These are phyloP conservation scores for Roridomyces roridus DNA, from an alignment of 768 basidiomycete genomes.

Conservation along the genomic window DNA sequence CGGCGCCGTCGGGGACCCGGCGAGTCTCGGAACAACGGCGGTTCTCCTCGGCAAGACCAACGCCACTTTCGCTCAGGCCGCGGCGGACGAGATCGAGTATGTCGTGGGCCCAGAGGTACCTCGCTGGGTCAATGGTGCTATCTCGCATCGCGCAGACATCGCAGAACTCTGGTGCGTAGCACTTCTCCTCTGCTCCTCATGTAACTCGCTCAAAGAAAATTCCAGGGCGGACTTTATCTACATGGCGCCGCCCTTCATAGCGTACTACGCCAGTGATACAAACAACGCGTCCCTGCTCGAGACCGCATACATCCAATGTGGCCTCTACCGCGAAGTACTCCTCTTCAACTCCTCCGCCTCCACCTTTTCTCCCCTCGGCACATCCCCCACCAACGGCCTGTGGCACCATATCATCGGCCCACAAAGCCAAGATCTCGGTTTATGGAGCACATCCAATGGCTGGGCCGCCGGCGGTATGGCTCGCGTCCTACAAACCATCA, in stretches of 20 bases:
- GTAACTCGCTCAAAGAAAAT: background rate
- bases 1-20: constrained; percentile 63
- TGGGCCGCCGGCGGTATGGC: constrained; percentile 29
- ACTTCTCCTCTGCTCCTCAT: background rate
- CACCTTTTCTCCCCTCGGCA: background rate
- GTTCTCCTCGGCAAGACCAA: constrained; percentile 46
- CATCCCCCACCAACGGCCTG: constrained; percentile 28
- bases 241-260: constrained; percentile 58
- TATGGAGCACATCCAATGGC: constrained; percentile 28
- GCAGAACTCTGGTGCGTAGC: constrained; percentile 57
- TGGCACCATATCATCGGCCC: constrained; percentile 44
- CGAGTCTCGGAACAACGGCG: constrained; percentile 54
- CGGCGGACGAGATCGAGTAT: constrained; percentile 46
- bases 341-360: constrained; percentile 31
- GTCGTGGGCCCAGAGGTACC: constrained; percentile 49
- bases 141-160: constrained; percentile 56
- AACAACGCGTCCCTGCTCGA: constrained; percentile 40
- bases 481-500: constrained; percentile 45
- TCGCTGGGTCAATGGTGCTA: constrained; percentile 49
- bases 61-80: constrained; percentile 44
- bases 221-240: constrained; percentile 56
- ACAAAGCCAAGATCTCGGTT: no score
- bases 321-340: constrained; percentile 43
- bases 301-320: constrained; percentile 43
- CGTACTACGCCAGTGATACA: constrained; percentile 48